phyloP scores from a whole-genome alignment of 208 protist species.

The Trypanosoma scelopori region DNA sequence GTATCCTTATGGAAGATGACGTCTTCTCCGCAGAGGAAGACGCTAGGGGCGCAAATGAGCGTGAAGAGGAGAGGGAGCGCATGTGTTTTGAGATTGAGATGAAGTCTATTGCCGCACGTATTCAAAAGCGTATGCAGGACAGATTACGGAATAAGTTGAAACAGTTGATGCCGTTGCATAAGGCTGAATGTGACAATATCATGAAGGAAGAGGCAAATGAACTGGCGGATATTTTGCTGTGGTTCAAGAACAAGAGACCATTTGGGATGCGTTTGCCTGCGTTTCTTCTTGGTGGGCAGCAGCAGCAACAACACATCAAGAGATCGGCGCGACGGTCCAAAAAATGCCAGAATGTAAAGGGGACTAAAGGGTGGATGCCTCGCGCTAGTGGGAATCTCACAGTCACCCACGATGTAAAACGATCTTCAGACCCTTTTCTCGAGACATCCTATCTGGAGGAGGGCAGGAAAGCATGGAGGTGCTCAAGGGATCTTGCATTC shows the following conservation, averaged over 20 bases:
- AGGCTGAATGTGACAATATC: slow-evolving; percentile 30
- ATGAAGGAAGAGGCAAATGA: slow-evolving; percentile 38
- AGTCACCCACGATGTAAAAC: background rate
- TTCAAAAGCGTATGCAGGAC: slow-evolving; percentile 39
- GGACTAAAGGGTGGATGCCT: no score
- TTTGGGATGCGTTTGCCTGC: slow-evolving; percentile 42
- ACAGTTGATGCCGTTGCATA: slow-evolving; percentile 46
- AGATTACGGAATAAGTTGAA: slow-evolving; percentile 30
- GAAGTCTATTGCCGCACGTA: slow-evolving; percentile 25
- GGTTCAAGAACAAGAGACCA: slow-evolving; percentile 54
- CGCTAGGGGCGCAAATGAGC: slow-evolving; percentile 32
- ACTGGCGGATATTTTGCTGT: slow-evolving; percentile 33
- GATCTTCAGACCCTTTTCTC: slow-evolving; percentile 17
- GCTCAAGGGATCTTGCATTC: slow-evolving; percentile 29
- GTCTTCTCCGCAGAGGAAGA: slow-evolving; percentile 27
- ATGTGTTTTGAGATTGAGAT: slow-evolving; percentile 49
- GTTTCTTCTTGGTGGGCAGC: slow-evolving; percentile 32
- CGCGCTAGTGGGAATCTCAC: no score
- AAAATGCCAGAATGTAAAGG: background rate
- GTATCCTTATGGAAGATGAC: slow-evolving; percentile 25
- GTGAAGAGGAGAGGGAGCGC: slow-evolving; percentile 29
- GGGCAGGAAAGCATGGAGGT: slow-evolving; percentile 35
- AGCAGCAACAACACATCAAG: slow-evolving; percentile 26
- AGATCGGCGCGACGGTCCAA: background rate
- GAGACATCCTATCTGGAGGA: slow-evolving; percentile 32